Evolutionary conservation across 176 grass and related monocot genomes (phyloP), one percentile per base, ranked within the genome.

Genomic region (Aechmea fasciata): DNA sequence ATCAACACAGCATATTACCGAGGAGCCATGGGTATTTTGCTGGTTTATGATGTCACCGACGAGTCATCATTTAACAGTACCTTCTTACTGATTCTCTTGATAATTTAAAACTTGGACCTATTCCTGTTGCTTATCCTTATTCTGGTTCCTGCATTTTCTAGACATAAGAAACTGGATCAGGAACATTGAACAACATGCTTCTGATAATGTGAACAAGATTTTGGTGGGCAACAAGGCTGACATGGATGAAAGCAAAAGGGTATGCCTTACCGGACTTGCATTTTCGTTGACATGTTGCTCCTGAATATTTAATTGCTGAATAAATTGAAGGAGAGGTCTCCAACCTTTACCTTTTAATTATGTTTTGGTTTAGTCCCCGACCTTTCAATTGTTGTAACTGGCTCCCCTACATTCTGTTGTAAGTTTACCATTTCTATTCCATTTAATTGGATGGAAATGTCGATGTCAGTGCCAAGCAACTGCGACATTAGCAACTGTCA

Each of bases 201-300:
- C 81, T 0, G 78, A 84, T 53, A 88, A 81, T 20, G 81, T 88
- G 8, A 84, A 78, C 29, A 88, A 88, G 77, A 88, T 84, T 84
- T 74, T 88, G 77, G 67, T 88, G 49, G 85, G 81, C 22, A 84
- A 88, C 74, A 88, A 88, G 65, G 85, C 78, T 7, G 85, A 84
- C 23, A 88, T 88, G 85, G 85, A 84, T 78, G 81, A 88, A 74
- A 88, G 85, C 70, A 88, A 84, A 84, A 80, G 85, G 70, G 85
- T 88, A 78, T 71, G 49, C 13, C 73, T 13, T 61, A 0, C 20
- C 0, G 11, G 19, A 52, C 23, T 51, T 17, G 2, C 48, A 28
- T 26, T 49, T 23, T 50, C 57, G 69, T 47, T 61, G 20, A 13
- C 2, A 59, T 11, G 50, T 48, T 64, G 48, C 67, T 26, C 17